A percentile compares a stretch with the other conserved stretches of the same genome.
These are phyloP conservation scores for Thyridium curvatum DNA, from an alignment of 2,329 filamentous ascomycete species.

Conservation along the genomic window DNA sequence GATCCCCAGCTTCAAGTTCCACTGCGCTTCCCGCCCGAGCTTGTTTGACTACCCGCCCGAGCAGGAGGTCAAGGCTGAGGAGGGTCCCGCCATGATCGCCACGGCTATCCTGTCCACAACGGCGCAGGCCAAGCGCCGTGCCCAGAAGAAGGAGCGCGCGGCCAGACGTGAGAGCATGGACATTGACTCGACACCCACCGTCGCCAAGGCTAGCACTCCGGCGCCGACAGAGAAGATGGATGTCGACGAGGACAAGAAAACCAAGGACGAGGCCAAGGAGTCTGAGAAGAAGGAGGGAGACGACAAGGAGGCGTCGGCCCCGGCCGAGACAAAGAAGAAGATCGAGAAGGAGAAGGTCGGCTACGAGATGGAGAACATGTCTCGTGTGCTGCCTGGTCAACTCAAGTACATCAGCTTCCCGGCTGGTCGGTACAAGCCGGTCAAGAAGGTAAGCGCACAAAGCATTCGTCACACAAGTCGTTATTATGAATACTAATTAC, in stretches of 20 bases:
- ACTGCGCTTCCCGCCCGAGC: slow-evolving; percentile 89
- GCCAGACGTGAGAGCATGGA: slow-evolving; percentile 93
- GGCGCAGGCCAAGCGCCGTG: slow-evolving; percentile 90
- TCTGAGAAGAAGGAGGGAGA: slow-evolving; percentile 59
- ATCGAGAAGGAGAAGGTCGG: slow-evolving; percentile 93
- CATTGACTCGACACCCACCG: slow-evolving; percentile 54
- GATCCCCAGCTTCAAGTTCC: slow-evolving; percentile 89
- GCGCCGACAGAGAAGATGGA: slow-evolving; percentile 77
- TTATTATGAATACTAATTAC: no score
- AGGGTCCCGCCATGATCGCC: slow-evolving; percentile 87
- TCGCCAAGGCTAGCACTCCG: slow-evolving; percentile 44
- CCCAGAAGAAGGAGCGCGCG: slow-evolving; percentile 88
- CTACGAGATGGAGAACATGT: slow-evolving; percentile 96
- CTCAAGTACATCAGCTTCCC: slow-evolving; percentile 95
- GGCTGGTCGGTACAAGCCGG: slow-evolving; percentile 83
- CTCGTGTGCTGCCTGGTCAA: slow-evolving; percentile 82
- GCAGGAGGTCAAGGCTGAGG: slow-evolving; percentile 89
- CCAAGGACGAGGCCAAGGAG: slow-evolving; percentile 31
- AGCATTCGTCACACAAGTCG: no score
- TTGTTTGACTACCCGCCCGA: slow-evolving; percentile 98
- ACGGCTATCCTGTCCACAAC: slow-evolving; percentile 95
- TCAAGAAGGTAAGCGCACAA: slow-evolving; percentile 75
- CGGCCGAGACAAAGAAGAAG: slow-evolving; percentile 74
- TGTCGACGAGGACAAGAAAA: slow-evolving; percentile 59
- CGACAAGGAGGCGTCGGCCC: slow-evolving; percentile 49